Evolutionary conservation across 495 filamentous ascomycete genomes (phyloP), one percentile per base, ranked within the genome.

Genomic region (Penicillium cataractarum): DNA sequence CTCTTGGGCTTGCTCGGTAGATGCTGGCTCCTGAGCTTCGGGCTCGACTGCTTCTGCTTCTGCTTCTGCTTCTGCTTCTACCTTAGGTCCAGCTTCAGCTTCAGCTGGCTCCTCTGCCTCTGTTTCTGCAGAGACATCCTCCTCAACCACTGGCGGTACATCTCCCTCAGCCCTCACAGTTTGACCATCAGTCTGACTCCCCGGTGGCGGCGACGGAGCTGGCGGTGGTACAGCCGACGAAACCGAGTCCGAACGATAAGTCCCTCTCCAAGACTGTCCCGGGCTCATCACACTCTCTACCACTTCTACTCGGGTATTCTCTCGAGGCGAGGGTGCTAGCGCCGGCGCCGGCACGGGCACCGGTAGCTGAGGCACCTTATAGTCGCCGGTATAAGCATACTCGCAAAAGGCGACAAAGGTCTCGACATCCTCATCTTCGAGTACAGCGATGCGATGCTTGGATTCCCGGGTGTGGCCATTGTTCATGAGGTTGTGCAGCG

Each of bases 331-430:
- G 10, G 49, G 3, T 17, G 27, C 27, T 31, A 13, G 24, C 31
- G 49, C 5, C 5, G 15, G 51, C 21, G 3, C 29, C 35, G 8
- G n/a, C 29, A 17, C 31, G 21, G 29, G 24, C n/a, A 12, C 63
- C 37, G 53, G 61, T 29, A 37, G 46, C 4, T 29, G 57, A n/a
- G 74, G 78, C 24, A 78, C 75, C 21, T 55, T 73, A 50, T 84
- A 84, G 44, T 83, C 74, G 10, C 81, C 80, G 1, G 76, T 78
- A 56, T 84, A 84, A 50, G 80, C 80, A 74, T 81, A 83, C 58
- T 82, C 77, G 64, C 73, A 78, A 55, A 82, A 80, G 3, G 78
- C 76, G 31, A 79, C 73, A 53, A 84, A 82, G 17, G 79, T 81
- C 52, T 78, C 74, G 17, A 78, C 77, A 58, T 80, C 76, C 27